Evolutionary conservation across 2,329 filamentous ascomycete genomes (phyloP).

Genomic region (Fusarium acutatum): DNA sequence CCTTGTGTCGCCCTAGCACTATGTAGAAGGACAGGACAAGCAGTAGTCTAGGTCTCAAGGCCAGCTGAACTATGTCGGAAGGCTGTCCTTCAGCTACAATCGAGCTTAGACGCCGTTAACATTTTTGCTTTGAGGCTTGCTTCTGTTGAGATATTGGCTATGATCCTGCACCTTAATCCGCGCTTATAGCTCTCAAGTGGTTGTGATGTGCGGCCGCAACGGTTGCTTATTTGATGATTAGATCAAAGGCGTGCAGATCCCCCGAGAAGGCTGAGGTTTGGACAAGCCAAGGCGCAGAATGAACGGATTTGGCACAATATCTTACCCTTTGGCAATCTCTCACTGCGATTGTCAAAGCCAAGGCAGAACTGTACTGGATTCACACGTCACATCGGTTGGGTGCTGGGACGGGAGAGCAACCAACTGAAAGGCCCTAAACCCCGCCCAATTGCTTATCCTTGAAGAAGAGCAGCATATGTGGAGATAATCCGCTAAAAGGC

Average conservation of each 20-base stretch:
- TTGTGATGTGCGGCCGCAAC: slow-evolving; percentile 2
- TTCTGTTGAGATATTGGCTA: background rate
- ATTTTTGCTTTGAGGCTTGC: slow-evolving; percentile 5
- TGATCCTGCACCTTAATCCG: background rate
- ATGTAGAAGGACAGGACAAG: background rate
- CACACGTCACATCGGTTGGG: slow-evolving; percentile 20
- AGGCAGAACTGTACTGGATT: background rate
- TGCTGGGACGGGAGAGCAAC: slow-evolving; percentile 22
- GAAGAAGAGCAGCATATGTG: background rate
- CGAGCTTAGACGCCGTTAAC: slow-evolving; percentile 3
- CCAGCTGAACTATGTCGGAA: slow-evolving; percentile 1
- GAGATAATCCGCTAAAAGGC: slow-evolving; percentile 7
- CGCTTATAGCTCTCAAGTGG: background rate
- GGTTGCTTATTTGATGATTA: slow-evolving; percentile 8
- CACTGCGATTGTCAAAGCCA: background rate
- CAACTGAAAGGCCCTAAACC: background rate
- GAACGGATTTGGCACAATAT: background rate
- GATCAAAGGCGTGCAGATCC: background rate
- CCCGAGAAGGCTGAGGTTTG: slow-evolving; percentile 9
- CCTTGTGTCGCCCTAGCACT: slow-evolving; percentile 1
- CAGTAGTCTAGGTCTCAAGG: background rate
- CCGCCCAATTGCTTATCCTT: slow-evolving; percentile 3
- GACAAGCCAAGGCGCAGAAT: background rate
- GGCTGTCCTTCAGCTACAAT: background rate
- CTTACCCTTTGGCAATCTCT: background rate